Percentiles rank a stretch among this genome's conserved stretches.
Conservation (phyloP, 768 basidiomycete species). For the Boletus fagicola region DNA sequence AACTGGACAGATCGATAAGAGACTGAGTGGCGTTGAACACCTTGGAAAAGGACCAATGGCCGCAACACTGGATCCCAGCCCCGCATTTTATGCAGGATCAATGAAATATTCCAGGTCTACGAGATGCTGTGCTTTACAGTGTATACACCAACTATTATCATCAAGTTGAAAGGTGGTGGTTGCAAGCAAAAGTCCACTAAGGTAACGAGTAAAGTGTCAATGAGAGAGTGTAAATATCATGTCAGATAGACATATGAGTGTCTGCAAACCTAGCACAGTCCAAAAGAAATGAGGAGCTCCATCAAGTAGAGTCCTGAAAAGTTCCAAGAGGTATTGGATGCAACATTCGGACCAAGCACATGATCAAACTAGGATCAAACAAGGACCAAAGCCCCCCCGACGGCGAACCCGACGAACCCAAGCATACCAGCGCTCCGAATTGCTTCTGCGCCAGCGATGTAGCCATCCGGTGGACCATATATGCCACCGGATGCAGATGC, state of each 20-base stretch:
- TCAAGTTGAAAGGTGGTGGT: constrained; percentile 13
- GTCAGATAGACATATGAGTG: constrained; percentile 20
- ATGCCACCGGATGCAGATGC: constrained; percentile 41
- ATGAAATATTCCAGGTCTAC: constrained; percentile 14
- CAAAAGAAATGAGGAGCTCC: constrained; percentile 18
- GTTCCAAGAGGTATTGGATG: constrained; percentile 13
- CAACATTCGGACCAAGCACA: constrained; percentile 4
- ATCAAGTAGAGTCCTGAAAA: constrained; percentile 4
- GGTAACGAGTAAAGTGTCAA: constrained; percentile 26
- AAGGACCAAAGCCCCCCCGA: constrained; percentile 49
- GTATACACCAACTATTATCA: constrained; percentile 23
- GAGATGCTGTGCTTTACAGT: constrained; percentile 22
- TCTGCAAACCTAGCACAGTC: constrained; percentile 22
- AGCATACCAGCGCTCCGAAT: constrained; percentile 48
- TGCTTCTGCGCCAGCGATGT: constrained; percentile 54
- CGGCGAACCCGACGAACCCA: constrained; percentile 42
- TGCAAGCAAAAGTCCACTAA: constrained; percentile 22
- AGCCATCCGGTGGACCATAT: constrained; percentile 68
- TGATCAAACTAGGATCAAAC: constrained; percentile 32
- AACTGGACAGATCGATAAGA: not conserved
- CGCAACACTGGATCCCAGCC: not conserved
- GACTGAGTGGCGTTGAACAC: not conserved
- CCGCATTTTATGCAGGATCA: not conserved
- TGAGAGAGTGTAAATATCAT: constrained; percentile 24
- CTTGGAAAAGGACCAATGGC: not conserved